Base-by-base conservation (phyloP, 441 rosid genomes). In the Aquilaria agallochum region DNA sequence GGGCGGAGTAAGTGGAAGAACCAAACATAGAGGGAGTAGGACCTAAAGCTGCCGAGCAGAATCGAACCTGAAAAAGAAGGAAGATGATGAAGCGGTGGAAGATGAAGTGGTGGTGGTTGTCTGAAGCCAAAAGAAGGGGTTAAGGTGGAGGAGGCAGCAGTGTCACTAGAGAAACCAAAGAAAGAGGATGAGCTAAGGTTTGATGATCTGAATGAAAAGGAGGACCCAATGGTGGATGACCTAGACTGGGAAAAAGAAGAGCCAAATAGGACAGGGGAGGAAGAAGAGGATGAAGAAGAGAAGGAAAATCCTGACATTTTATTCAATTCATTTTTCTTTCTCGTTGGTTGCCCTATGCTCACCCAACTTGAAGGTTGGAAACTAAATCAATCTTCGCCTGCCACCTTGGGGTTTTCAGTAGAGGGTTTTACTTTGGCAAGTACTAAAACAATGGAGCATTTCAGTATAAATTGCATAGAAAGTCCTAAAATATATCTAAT, bases 201-300 rank as follows among this genome's bases (percentile, higher is more conserved):
- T 14, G 80, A 65, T 31, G 88, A 71, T 53, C 84, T 85, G 66
- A 87, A 71, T 0, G 76, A 62, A 60, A 72, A 73, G 10, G 70
- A 73, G 44, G 83, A 53, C 30, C 48, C 59, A 57, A 71, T 1
- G 20, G 65, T 64, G 48, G 78, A 50, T 48, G 76, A 72, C 49
- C 72, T 77, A 47, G 74, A 74, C 31, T 74, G 31, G 15, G 69
- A 76, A 30, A 76, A 70, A 3, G 80, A 68, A 34, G 78, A 54
- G 27, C 45, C 10, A 40, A 40, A 40, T 10, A 10, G 2, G 45
- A 40, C 53, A 31, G 72, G 50, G 1, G 70, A 64, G 11, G 50
- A 62, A 33, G 71, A 53, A 2, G 68, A 54, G 1, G 77, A 57
- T 2, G 65, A 34, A 10, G 74, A 67, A 34, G 71, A 20, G 50